Percentiles rank a stretch among this genome's conserved stretches.
Evolutionary conservation across 2,329 filamentous ascomycete genomes (phyloP).

Genomic region (Alternaria burnsii): DNA sequence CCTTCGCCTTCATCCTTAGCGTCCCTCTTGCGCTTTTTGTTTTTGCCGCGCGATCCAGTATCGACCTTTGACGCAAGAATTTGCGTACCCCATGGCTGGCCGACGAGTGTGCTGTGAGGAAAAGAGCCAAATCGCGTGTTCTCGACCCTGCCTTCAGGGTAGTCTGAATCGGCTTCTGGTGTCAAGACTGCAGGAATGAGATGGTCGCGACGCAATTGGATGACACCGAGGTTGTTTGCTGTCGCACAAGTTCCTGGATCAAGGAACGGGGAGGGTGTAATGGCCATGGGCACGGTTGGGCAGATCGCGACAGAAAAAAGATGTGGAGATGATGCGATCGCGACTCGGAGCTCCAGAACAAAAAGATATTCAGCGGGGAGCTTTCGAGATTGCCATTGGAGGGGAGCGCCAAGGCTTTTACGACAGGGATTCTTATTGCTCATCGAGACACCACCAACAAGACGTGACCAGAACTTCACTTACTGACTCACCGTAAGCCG

Average conservation of each 20-base stretch:
- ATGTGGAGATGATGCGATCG: slow-evolving; percentile 9
- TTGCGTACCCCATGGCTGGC: slow-evolving; percentile 89
- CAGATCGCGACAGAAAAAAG: background rate
- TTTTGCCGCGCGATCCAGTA: slow-evolving; percentile 83
- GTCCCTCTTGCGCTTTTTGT: slow-evolving; percentile 59
- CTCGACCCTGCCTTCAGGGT: slow-evolving; percentile 62
- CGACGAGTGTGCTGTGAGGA: slow-evolving; percentile 64
- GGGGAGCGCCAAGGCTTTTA: slow-evolving; percentile 35
- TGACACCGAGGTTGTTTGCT: slow-evolving; percentile 75
- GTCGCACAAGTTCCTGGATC: slow-evolving; percentile 70
- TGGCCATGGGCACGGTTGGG: slow-evolving; percentile 28
- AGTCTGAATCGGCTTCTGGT: slow-evolving; percentile 49
- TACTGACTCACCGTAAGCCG: slow-evolving; percentile 35
- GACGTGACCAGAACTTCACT: slow-evolving; percentile 18
- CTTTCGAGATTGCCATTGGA: slow-evolving; percentile 36
- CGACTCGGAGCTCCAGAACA: slow-evolving; percentile 16
- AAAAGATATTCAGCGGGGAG: slow-evolving; percentile 35
- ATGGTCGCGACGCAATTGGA: slow-evolving; percentile 88
- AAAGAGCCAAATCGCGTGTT: slow-evolving; percentile 93
- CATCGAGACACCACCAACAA: slow-evolving; percentile 17
- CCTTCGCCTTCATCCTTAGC: slow-evolving; percentile 42
- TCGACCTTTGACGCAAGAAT: slow-evolving; percentile 89
- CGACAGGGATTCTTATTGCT: slow-evolving; percentile 24
- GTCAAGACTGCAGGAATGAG: slow-evolving; percentile 74
- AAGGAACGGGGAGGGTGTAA: slow-evolving; percentile 75